Evolutionary conservation across 257 asterid species (phyloP).

Genomic region (Solanum peruvianum): DNA sequence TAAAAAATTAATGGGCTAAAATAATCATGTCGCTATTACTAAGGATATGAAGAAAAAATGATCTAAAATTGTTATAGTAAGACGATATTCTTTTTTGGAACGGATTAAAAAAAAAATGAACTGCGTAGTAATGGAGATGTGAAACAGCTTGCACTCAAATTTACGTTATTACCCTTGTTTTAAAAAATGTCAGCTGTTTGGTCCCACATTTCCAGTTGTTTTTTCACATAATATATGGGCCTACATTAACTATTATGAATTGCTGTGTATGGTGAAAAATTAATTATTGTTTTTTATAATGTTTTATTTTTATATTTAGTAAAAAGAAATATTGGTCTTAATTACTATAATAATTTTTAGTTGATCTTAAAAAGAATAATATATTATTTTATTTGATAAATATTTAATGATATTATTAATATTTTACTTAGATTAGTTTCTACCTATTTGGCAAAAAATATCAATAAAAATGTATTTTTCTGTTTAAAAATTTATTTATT

Average conservation of each 20-base stretch:
- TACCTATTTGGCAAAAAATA: not conserved
- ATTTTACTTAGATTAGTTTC: not conserved
- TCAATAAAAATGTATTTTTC: no score
- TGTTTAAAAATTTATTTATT: no score
- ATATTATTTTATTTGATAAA: no score
- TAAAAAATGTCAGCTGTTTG: not conserved
- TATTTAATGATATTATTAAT: no score
- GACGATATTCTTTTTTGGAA: no score
- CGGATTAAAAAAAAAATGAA: no score
- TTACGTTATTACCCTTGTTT: not conserved
- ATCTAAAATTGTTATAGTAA: rapidly evolving
- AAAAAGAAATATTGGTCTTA: no score
- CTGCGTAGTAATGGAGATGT: not conserved
- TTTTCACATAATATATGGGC: not conserved
- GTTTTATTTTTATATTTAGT: no score
- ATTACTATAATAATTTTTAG: no score
- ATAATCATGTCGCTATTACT: not conserved
- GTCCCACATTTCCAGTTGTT: not conserved
- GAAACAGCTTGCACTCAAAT: not conserved
- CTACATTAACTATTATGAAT: not conserved
- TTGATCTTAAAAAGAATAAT: no score
- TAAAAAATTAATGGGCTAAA: no score
- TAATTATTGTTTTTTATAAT: no score
- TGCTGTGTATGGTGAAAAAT: not conserved
- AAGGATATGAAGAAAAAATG: not conserved